Conservation (phyloP, 208 protist genomes). For the Herpetomonas tarakana region DNA sequence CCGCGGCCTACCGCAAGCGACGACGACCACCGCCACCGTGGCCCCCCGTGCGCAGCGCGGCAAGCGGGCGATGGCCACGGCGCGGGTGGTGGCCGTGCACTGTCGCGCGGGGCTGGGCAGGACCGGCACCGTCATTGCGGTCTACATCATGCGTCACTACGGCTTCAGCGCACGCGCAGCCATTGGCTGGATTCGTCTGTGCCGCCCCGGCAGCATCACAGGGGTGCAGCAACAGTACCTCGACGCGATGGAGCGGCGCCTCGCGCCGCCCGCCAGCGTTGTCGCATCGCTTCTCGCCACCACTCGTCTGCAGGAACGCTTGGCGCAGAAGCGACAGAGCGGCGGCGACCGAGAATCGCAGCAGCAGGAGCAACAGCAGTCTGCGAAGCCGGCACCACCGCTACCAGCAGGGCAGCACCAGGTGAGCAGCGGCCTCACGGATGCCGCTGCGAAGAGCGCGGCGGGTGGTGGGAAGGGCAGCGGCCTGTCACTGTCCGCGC, state of each 20-base stretch:
- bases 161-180: conserved; percentile 88
- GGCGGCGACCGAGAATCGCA: background rate
- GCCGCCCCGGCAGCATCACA: conserved; percentile 95
- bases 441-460: no score
- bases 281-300: conserved; percentile 8
- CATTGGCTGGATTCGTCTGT: conserved; percentile 94
- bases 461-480: no score
- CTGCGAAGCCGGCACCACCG: no score
- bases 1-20: conserved; percentile 35
- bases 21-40: conserved; percentile 13
- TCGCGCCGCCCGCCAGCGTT: conserved; percentile 30
- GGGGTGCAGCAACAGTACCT: conserved; percentile 96
- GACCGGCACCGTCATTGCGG: conserved; percentile 93
- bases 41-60: background rate
- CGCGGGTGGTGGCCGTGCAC: conserved; percentile 91
- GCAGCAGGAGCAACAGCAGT: no score
- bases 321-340: background rate
- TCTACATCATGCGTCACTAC: conserved; percentile 94
- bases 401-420: no score
- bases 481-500: no score
- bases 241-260: conserved; percentile 64
- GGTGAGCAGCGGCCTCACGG: no score
- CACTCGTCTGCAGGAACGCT: conserved; percentile 10
- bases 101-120: conserved; percentile 96
- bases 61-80: no score